A percentile compares a stretch with the other conserved stretches of the same genome.
phyloP scores from a whole-genome alignment of 768 basidiomycete genomes.

The Lyophyllum shimeji region DNA sequence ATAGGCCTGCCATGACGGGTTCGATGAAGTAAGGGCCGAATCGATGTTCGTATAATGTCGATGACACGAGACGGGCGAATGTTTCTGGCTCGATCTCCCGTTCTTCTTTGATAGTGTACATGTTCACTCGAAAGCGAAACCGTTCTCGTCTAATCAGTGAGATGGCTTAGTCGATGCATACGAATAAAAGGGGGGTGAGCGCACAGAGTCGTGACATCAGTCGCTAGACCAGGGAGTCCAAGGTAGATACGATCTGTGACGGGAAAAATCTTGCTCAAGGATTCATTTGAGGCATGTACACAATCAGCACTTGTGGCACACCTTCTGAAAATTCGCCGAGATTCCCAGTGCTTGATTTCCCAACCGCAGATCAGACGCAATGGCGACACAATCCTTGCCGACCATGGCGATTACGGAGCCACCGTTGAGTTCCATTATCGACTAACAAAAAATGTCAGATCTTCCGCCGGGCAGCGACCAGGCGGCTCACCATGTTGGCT shows the following conservation, averaged over 20 bases:
- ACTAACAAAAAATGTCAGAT: constrained; percentile 45
- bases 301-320: constrained; percentile 28
- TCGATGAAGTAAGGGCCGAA: constrained; percentile 97
- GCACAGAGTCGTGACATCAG: constrained; percentile 91
- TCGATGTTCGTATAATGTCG: constrained; percentile 92
- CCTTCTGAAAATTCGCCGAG: constrained; percentile 94
- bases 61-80: constrained; percentile 93
- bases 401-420: constrained; percentile 99
- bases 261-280: constrained; percentile 74
- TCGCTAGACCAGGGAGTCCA: constrained; percentile 89
- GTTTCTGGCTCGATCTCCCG: constrained; percentile 95
- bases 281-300: constrained; percentile 16
- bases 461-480: not conserved
- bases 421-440: constrained; percentile 92
- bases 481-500: constrained; percentile 39
- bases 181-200: constrained; percentile 19
- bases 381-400: constrained; percentile 98
- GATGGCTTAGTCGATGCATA: constrained; percentile 7
- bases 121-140: constrained; percentile 93
- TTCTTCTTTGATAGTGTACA: constrained; percentile 99
- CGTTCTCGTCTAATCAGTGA: constrained; percentile 69
- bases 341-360: constrained; percentile 87
- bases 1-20: constrained; percentile 92
- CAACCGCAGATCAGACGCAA: constrained; percentile 91
- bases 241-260: constrained; percentile 90